A percentile compares a stretch with the other conserved stretches of the same genome.
Evolutionary conservation across 305 asterid species (phyloP).

Genomic region (Plantago rigida): DNA sequence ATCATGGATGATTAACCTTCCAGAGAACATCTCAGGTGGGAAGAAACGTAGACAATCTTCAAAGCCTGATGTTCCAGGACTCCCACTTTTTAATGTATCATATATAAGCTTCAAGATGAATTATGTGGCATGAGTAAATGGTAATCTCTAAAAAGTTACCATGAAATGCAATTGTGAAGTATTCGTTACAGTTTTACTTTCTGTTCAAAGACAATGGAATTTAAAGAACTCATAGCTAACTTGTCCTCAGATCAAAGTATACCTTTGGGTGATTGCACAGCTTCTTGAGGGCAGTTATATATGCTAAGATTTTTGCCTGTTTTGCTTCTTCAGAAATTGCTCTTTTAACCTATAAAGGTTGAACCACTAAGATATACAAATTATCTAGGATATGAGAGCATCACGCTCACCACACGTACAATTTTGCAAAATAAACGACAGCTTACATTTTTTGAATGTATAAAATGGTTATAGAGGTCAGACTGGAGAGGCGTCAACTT

Average conservation of each 20-base stretch:
- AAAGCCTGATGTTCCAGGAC: constrained; percentile 86
- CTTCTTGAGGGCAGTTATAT: constrained; percentile 92
- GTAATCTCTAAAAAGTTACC: constrained; percentile 18
- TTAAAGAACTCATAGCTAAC: constrained; percentile 11
- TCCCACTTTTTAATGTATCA: constrained; percentile 78
- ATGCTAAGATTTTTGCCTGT: constrained; percentile 75
- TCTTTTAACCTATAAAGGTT: constrained; percentile 62
- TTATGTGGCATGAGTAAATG: constrained; percentile 27
- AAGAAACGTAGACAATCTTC: constrained; percentile 82
- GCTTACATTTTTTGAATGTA: constrained; percentile 90
- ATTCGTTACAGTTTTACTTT: constrained; percentile 16
- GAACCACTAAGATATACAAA: constrained; percentile 5
- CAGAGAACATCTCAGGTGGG: constrained; percentile 84
- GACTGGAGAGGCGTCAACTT: constrained; percentile 82
- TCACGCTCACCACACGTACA: background rate
- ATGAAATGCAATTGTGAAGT: constrained; percentile 8
- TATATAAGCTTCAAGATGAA: constrained; percentile 66
- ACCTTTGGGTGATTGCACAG: constrained; percentile 99
- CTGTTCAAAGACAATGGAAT: constrained; percentile 19
- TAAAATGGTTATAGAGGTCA: constrained; percentile 75
- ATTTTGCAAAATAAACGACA: background rate
- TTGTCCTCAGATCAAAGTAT: constrained; percentile 21
- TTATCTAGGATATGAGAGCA: background rate
- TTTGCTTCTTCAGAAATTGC: constrained; percentile 82
- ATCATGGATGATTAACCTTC: constrained; percentile 47